phyloP scores from a whole-genome alignment of 2,329 filamentous ascomycete species.

The Fusarium sp. region DNA sequence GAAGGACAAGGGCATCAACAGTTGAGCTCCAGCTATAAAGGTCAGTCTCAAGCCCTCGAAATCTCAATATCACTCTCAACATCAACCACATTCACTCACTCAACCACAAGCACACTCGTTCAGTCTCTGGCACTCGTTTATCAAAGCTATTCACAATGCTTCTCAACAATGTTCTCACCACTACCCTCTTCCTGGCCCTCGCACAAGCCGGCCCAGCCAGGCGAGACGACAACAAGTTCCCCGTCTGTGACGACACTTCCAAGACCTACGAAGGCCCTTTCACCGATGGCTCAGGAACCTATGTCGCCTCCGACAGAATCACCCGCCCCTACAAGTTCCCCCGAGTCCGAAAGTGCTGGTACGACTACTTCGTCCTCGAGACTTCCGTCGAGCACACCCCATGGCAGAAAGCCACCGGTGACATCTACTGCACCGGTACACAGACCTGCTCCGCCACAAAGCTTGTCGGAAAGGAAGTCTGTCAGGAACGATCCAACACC shows the following conservation, averaged over 20 bases:
- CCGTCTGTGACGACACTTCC: background rate
- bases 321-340: conserved; percentile 18
- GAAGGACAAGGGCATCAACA: background rate
- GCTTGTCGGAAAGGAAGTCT: conserved; percentile 6
- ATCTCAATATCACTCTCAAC: background rate
- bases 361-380: conserved; percentile 15
- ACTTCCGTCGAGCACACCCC: conserved; percentile 1
- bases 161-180: background rate
- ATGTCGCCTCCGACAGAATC: conserved; percentile 1
- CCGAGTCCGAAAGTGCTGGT: conserved; percentile 15
- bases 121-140: background rate
- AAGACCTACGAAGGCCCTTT: background rate
- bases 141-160: background rate
- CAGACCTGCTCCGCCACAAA: conserved; percentile 4
- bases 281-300: conserved; percentile 6
- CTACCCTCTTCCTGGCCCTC: background rate
- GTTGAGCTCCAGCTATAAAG: background rate
- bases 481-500: background rate
- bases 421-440: conserved; percentile 14
- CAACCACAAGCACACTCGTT: background rate
- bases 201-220: background rate
- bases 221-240: background rate
- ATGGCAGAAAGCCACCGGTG: conserved; percentile 8
- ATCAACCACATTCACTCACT: background rate
- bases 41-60: background rate